phyloP scores from a whole-genome alignment of 1,139 yeast genomes.

The Diutina scorzettiae region DNA sequence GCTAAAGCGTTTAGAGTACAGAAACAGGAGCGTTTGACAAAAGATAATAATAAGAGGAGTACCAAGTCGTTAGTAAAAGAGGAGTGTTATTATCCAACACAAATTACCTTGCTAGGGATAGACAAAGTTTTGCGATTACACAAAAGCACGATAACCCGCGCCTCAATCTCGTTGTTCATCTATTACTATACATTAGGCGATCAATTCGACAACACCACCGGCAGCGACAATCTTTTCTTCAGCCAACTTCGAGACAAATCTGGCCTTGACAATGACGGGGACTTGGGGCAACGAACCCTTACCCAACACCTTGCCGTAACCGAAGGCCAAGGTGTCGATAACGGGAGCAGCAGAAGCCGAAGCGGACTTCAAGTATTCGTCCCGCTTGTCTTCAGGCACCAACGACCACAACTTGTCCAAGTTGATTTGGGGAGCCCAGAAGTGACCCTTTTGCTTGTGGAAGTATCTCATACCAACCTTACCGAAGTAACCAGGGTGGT shows the following conservation, averaged over 20 bases:
- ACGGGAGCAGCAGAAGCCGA: conserved; percentile 93
- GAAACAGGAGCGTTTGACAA: too few species aligned
- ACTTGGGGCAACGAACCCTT: conserved; percentile 97
- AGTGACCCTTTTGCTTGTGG: conserved; percentile 94
- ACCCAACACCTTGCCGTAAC: conserved; percentile 99
- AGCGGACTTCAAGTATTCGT: conserved; percentile 80
- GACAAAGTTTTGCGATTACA: too few species aligned
- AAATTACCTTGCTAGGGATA: too few species aligned
- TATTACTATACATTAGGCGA: conserved; percentile 52
- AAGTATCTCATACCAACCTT: conserved; percentile 99
- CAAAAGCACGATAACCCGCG: too few species aligned
- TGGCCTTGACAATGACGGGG: conserved; percentile 98
- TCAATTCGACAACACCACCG: conserved; percentile 99
- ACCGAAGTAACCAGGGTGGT: conserved; percentile 99
- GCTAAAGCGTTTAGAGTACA: too few species aligned
- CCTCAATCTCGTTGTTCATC: too few species aligned
- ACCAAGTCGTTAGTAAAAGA: too few species aligned
- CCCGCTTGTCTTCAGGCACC: conserved; percentile 90
- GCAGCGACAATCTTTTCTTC: conserved; percentile 99
- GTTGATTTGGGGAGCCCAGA: conserved; percentile 98
- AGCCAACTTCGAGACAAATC: conserved; percentile 98
- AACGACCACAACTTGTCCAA: conserved; percentile 98
- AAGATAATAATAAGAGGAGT: too few species aligned
- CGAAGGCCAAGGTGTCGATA: conserved; percentile 98
- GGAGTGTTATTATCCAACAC: too few species aligned